Evolutionary conservation across 176 grass and related monocot genomes (phyloP).

Genomic region (Avena eriantha): DNA sequence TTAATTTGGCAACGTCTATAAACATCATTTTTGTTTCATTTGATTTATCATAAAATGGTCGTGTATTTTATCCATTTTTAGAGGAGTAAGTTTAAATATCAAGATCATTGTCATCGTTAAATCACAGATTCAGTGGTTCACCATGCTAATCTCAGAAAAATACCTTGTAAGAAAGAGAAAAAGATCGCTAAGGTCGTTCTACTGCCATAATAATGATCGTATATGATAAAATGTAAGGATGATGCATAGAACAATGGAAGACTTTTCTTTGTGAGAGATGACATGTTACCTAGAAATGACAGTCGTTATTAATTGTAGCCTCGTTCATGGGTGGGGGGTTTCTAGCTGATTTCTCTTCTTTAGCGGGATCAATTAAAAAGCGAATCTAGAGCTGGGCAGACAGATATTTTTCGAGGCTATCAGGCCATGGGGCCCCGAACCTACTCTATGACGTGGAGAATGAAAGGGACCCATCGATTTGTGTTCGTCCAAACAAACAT

Average conservation of each 20-base stretch:
- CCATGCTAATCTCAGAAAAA: too few species aligned
- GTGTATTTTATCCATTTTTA: neutral
- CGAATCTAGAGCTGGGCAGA: neutral
- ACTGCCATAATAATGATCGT: too few species aligned
- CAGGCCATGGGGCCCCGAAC: neutral
- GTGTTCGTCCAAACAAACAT: neutral
- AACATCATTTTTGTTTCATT: too few species aligned
- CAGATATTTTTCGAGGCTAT: constrained; percentile 38
- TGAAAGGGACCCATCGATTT: neutral
- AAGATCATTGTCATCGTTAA: too few species aligned
- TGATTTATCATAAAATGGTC: too few species aligned
- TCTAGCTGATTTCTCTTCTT: neutral
- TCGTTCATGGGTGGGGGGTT: neutral
- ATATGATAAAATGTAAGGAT: too few species aligned
- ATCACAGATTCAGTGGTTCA: too few species aligned
- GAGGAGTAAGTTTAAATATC: neutral
- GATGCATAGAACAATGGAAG: too few species aligned
- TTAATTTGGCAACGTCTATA: too few species aligned
- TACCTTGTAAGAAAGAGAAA: too few species aligned
- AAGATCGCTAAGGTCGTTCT: too few species aligned
- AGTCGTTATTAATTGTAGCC: neutral
- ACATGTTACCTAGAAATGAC: neutral
- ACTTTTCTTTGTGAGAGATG: neutral
- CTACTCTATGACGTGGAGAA: constrained; percentile 16
- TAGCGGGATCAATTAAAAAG: neutral